Evolutionary conservation across 495 filamentous ascomycete species (phyloP).

Genomic region (Emericellopsis terricola): DNA sequence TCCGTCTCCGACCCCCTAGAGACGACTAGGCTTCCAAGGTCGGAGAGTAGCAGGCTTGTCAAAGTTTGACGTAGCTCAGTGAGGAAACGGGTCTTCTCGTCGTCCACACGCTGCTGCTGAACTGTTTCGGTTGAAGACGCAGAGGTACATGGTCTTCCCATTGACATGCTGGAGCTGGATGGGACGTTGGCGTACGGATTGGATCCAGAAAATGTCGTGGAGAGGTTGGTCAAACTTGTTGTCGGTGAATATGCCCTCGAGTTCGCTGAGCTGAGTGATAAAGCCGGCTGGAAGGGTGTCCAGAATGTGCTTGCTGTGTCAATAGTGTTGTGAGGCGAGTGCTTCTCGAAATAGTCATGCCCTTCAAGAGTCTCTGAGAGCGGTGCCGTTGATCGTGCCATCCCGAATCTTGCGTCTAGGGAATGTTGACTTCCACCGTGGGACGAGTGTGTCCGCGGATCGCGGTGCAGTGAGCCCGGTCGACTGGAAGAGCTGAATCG

Average conservation of each 20-base stretch:
- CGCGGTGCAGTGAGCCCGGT: conserved; percentile 11
- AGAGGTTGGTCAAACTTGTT: conserved; percentile 31
- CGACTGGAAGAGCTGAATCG: conserved; percentile 10
- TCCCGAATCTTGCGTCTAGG: conserved; percentile 40
- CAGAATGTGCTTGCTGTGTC: conserved; percentile 75
- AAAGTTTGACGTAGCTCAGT: conserved; percentile 59
- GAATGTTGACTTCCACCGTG: conserved; percentile 45
- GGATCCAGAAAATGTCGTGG: conserved; percentile 22
- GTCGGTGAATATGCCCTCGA: conserved; percentile 37
- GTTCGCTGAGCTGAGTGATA: conserved; percentile 39
- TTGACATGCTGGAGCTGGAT: conserved; percentile 20
- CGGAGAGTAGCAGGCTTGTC: conserved; percentile 73
- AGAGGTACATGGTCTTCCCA: conserved; percentile 30
- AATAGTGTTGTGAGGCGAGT: conserved; percentile 51
- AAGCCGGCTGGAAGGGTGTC: conserved; percentile 57
- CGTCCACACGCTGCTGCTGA: conserved; percentile 31
- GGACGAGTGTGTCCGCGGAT: conserved; percentile 32
- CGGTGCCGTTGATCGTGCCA: conserved; percentile 33
- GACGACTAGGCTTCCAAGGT: conserved; percentile 73
- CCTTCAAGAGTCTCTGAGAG: conserved; percentile 49
- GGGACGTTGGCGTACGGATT: conserved; percentile 20
- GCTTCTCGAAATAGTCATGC: conserved; percentile 47
- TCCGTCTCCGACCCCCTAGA: conserved; percentile 83
- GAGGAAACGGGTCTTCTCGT: conserved; percentile 47
- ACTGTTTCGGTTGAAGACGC: conserved; percentile 42